Percentiles rank a stretch among this genome's conserved stretches.
Conservation (phyloP, 768 basidiomycete genomes). For the Trametes meyenii region DNA sequence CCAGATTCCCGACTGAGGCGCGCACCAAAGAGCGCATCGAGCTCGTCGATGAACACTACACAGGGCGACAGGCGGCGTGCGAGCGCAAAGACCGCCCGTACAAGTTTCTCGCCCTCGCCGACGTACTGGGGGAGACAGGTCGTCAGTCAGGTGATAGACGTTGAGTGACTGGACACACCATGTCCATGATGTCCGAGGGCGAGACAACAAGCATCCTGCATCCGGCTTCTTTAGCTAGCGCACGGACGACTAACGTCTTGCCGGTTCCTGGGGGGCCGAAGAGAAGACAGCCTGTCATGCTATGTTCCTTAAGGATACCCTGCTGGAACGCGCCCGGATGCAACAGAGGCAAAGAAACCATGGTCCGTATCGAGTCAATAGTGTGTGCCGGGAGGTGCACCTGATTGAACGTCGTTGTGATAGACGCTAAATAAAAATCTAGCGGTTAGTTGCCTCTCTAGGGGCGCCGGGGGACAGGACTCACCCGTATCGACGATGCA, state of each 20-base stretch:
- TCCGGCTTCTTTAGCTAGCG: conserved; percentile 91
- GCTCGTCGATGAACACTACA: conserved; percentile 93
- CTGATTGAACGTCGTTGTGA: conserved; percentile 83
- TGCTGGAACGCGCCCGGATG: conserved; percentile 86
- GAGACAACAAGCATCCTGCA: conserved; percentile 90
- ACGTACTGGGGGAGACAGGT: conserved; percentile 58
- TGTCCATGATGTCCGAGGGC: conserved; percentile 95
- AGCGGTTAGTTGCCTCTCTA: conserved; percentile 17
- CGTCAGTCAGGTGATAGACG: conserved; percentile 9
- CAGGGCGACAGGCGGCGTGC: conserved; percentile 87
- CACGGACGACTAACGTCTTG: conserved; percentile 87
- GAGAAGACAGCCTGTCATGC: conserved; percentile 87
- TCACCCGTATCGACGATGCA: conserved; percentile 86
- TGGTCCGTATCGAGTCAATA: conserved; percentile 88
- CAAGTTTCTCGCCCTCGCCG: conserved; percentile 88
- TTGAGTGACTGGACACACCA: conserved; percentile 52
- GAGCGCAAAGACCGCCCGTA: conserved; percentile 85
- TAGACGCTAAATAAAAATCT: conserved; percentile 48
- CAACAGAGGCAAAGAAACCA: conserved; percentile 87
- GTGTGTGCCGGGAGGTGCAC: conserved; percentile 89
- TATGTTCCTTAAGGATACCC: conserved; percentile 89
- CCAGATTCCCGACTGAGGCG: conserved; percentile 79
- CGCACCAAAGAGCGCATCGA: conserved; percentile 90
- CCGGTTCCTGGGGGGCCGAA: conserved; percentile 96
- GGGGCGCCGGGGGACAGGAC: conserved; percentile 24